Percentiles rank a stretch among this genome's conserved stretches.
Evolutionary conservation across 129 eudicot species (phyloP).

Genomic region (Centella asiatica): DNA sequence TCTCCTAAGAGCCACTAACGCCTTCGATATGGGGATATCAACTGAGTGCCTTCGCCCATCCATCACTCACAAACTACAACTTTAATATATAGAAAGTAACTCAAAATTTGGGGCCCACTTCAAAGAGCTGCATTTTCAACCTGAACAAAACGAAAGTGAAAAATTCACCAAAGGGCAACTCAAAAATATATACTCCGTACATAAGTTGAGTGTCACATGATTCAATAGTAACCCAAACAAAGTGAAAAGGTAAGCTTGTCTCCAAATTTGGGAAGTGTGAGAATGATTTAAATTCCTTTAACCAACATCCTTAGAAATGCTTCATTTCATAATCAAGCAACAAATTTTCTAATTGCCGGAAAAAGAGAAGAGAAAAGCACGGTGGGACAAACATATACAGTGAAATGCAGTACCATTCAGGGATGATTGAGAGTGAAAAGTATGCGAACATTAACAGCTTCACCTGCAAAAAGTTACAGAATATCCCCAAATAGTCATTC

Average conservation of each 20-base stretch:
- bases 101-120: slow-evolving; percentile 5
- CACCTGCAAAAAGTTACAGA: slow-evolving; percentile 31
- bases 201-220: not conserved
- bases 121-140: slow-evolving; percentile 16
- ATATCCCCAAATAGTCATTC: slow-evolving; percentile 10
- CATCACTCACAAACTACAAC: slow-evolving; percentile 28
- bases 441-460: slow-evolving; percentile 12
- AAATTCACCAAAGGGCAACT: slow-evolving; percentile 8
- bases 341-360: not conserved
- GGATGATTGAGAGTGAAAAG: slow-evolving; percentile 17
- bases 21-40: slow-evolving; percentile 75
- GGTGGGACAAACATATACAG: slow-evolving; percentile 23
- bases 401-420: slow-evolving; percentile 35
- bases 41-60: slow-evolving; percentile 92
- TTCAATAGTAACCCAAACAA: not conserved
- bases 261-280: not conserved
- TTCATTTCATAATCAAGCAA: slow-evolving; percentile 1
- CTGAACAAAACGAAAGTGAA: slow-evolving; percentile 10
- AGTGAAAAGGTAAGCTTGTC: not conserved
- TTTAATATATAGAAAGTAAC: slow-evolving; percentile 11
- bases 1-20: slow-evolving; percentile 83
- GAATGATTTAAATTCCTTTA: not conserved
- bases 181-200: slow-evolving; percentile 1
- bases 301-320: not conserved
- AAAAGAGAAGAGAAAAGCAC: slow-evolving; percentile 12